phyloP scores from a whole-genome alignment of 2,329 filamentous ascomycete genomes.

The Nigrospora oryzae region DNA sequence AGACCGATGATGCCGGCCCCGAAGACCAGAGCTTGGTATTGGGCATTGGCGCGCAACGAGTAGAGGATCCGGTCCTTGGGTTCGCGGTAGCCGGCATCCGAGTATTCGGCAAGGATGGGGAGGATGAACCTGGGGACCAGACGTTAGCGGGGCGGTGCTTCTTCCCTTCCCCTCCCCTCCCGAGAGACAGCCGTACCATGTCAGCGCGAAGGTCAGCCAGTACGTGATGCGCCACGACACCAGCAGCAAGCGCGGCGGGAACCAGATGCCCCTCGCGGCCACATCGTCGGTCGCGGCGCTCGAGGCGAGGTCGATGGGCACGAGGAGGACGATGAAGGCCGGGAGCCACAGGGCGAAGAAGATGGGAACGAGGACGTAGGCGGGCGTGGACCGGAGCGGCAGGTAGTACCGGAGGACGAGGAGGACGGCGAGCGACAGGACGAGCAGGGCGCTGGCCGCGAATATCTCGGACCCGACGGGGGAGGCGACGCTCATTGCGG shows the following conservation, averaged over 20 bases:
- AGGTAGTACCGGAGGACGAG: constrained; percentile 84
- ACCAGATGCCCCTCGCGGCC: constrained; percentile 73
- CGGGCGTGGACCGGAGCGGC: constrained; percentile 81
- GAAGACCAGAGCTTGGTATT: constrained; percentile 78
- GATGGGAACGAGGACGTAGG: constrained; percentile 82
- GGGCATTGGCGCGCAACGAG: constrained; percentile 77
- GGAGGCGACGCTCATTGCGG: constrained; percentile 43
- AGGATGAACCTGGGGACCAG: constrained; percentile 65
- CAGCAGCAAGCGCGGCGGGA: constrained; percentile 67
- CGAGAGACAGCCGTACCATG: constrained; percentile 56
- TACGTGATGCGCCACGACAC: constrained; percentile 94
- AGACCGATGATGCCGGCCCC: constrained; percentile 62
- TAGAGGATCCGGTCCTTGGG: constrained; percentile 73
- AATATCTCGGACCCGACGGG: constrained; percentile 76
- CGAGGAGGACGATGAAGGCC: constrained; percentile 80
- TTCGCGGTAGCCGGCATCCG: constrained; percentile 87
- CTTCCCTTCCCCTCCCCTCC: no score
- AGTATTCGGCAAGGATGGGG: constrained; percentile 87
- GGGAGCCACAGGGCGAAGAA: constrained; percentile 95
- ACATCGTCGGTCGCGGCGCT: constrained; percentile 66
- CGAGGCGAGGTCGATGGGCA: constrained; percentile 92
- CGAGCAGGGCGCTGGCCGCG: constrained; percentile 60
- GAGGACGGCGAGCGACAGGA: constrained; percentile 69
- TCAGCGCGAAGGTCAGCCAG: constrained; percentile 92
- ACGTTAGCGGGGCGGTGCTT: neutral